Evolutionary conservation across 2,329 filamentous ascomycete species (phyloP), one percentile per base, ranked within the genome.

Genomic region (Escovopsis weberi): DNA sequence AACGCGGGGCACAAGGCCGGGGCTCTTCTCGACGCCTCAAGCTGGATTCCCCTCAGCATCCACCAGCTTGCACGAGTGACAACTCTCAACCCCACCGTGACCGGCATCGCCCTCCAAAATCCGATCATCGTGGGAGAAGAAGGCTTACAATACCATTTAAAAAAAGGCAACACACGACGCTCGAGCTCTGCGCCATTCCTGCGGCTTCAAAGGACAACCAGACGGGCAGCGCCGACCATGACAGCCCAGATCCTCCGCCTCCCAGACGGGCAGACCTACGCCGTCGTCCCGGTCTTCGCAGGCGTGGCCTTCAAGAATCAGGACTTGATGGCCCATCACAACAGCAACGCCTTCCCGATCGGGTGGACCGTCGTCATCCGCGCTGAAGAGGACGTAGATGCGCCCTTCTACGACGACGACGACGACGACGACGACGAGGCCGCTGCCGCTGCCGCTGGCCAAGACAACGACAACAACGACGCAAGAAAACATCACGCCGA

Each of bases 281-380:
- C 80, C 3, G 82, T 94, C 30, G 78, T 78, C 12, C 84, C 87
- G 1, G 85, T 94, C 26, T 95, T 94, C 59, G 86, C 84, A n/a
- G 89, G 89, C 30, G 72, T 91, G 43, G 85, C 81, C 54, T 95
- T 95, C 77, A 91, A 88, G 59, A 76, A 80, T 44, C 82, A 85
- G 56, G 82, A 91, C 47, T 66, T 85, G 48, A 82, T 74, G 54
- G 67, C 71, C 26, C 76, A 82, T 54, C 73, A 75, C 51, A 79
- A 78, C 41, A 73, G 75, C 51, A 80, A 78, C 41, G 73, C 80
- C 4, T 88, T 86, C 46, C 87, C 88, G 0, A 75, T 84, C 6
- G 88, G 88, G 30, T 96, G 89, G 89, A 93, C 84, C 2, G 80
- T 94, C 40, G 82, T 89, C 28, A 69, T 96, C 33, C 81, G 88